Base-by-base conservation (phyloP, 2,329 filamentous ascomycete genomes). In the Coccinonectria pachysandricola region DNA sequence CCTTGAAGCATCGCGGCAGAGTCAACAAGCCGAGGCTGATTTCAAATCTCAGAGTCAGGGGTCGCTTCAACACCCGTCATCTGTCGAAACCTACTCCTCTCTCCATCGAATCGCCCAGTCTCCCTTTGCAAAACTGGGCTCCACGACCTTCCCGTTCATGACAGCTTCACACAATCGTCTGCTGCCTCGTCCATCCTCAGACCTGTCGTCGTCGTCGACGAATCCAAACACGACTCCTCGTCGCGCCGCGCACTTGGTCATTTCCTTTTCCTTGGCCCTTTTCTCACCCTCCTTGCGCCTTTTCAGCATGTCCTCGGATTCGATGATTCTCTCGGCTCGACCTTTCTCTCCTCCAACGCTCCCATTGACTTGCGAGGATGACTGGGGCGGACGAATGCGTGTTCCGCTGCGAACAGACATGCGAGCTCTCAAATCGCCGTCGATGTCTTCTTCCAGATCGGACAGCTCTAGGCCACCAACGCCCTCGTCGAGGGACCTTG, bases 171-270 rank as follows among this genome's bases (percentile, higher is more conserved):
- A 74, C 36, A 66, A 62, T 30, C 59, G 57, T 11, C 31, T 34
- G 15, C 26, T 30, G 6, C 15, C 30, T 4, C 1, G 9, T 17
- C 9, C 19, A 9, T 23, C 20, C 8, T 21, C 14, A n/a, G n/a
- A n/a, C n/a, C n/a, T n/a, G 1, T 28, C 36, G 2, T 34, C 34
- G 2, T 31, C 37, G 0, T 43, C 30, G 3, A 42, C 28, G 16
- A 71, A 60, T 2, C 69, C 68, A 51, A 74, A 73, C 0, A 68
- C 68, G 30, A 68, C 68, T 2, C 64, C 65, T 12, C 74, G 60
- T 39, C 76, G 65, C 2, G 77, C 77, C 0, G 73, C 74, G n/a
- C 66, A 65, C 15, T 68, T 61, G 23, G 79, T 63, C 54, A 75
- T 59, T 45, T 81, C 75, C 13, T 65, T 58, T 39, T 64, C 61